These are phyloP conservation scores for Urtica urens DNA, from an alignment of 306 rosid species.

Conservation along the genomic window DNA sequence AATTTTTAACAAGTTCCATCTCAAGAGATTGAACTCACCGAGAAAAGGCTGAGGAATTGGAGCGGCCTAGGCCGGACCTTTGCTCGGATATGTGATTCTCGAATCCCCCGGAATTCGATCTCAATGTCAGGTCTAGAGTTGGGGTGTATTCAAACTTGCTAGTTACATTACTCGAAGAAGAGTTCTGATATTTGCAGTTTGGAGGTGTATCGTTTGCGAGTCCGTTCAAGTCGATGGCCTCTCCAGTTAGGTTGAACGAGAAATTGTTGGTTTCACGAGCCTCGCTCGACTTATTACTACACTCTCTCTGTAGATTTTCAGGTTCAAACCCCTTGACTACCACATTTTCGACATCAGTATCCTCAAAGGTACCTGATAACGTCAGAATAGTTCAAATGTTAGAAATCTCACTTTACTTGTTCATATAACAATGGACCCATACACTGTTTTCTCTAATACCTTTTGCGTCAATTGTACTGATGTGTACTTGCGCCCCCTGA, in stretches of 20 bases:
- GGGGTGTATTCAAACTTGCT: conserved; percentile 43
- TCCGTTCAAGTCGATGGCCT: conserved; percentile 60
- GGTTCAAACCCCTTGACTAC: conserved; percentile 31
- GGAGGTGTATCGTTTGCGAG: conserved; percentile 34
- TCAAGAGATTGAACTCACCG: too few relatives aligned
- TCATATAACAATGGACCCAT: neutral
- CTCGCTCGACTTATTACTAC: conserved; percentile 32
- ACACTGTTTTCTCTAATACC: conserved; percentile 37
- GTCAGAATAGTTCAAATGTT: conserved; percentile 11
- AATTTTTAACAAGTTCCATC: too few relatives aligned
- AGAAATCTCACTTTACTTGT: conserved; percentile 13
- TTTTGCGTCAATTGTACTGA: conserved; percentile 31
- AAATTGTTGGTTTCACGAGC: conserved; percentile 43
- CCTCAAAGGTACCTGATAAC: conserved; percentile 34
- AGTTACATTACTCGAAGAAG: conserved; percentile 40
- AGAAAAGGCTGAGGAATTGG: conserved; percentile 78
- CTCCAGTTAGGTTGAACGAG: conserved; percentile 41
- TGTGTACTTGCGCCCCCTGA: conserved; percentile 24
- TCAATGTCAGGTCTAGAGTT: conserved; percentile 78
- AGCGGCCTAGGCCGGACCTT: conserved; percentile 51
- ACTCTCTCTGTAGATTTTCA: conserved; percentile 27
- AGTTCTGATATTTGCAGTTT: conserved; percentile 27
- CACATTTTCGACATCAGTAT: conserved; percentile 27
- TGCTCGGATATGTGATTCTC: conserved; percentile 45
- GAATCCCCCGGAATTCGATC: conserved; percentile 40